Evolutionary conservation across 768 basidiomycete genomes (phyloP).

Genomic region (Trametes cinnabarina): DNA sequence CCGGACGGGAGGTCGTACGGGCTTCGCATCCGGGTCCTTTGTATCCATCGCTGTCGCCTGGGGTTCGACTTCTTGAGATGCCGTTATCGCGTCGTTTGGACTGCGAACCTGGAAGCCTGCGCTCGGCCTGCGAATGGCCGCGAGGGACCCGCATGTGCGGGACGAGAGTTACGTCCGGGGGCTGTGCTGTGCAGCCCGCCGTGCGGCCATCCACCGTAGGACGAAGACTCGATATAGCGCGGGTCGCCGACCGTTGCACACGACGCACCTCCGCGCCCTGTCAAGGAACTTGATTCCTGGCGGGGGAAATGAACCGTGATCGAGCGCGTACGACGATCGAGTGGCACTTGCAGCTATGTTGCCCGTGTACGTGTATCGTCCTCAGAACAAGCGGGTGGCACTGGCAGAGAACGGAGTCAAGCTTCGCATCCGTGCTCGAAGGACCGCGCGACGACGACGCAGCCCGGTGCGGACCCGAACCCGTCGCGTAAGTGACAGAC

Average conservation of each 20-base stretch:
- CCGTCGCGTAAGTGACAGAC: not conserved
- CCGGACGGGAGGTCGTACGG: not conserved
- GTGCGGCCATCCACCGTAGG: too few species aligned
- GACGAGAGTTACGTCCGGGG: constrained; percentile 17
- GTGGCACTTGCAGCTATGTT: not conserved
- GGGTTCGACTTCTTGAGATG: not conserved
- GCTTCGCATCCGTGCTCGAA: not conserved
- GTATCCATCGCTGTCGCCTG: not conserved
- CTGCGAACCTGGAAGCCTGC: not conserved
- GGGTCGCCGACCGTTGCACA: too few species aligned
- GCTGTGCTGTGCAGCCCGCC: constrained; percentile 6
- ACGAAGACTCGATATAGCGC: too few species aligned
- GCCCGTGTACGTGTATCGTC: too few species aligned
- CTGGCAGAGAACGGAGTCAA: not conserved
- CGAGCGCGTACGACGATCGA: not conserved
- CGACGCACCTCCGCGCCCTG: not conserved
- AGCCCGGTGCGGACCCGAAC: not conserved
- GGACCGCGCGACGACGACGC: not conserved
- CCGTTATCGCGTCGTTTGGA: not conserved
- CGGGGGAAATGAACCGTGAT: not conserved
- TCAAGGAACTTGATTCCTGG: not conserved
- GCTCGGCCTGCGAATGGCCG: not conserved
- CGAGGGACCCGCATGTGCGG: constrained; percentile 7
- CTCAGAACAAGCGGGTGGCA: not conserved
- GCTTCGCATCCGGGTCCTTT: not conserved